phyloP scores from a whole-genome alignment of 257 asterid species.

The Solanum chiquidenum region DNA sequence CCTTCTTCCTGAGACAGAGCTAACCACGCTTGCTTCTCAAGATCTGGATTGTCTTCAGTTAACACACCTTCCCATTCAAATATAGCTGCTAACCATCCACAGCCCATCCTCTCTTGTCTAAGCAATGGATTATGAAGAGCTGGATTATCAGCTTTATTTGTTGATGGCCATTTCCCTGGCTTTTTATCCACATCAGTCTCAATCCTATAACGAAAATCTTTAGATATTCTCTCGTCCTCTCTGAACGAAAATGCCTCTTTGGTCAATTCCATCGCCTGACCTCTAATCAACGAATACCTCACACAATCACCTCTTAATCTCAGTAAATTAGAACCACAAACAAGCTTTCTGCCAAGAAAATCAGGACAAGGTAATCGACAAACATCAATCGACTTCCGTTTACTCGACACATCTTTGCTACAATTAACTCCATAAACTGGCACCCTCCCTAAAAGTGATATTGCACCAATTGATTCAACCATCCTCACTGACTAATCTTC shows the following conservation, averaged over 20 bases:
- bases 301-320: conserved; percentile 10
- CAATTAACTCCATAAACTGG: conserved; percentile 34
- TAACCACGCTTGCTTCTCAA: conserved; percentile 87
- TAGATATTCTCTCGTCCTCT: conserved; percentile 43
- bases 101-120: conserved; percentile 88
- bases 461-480: conserved; percentile 70
- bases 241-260: conserved; percentile 46
- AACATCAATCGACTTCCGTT: conserved; percentile 17
- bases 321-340: conserved; percentile 2
- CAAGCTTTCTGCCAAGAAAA: conserved; percentile 17
- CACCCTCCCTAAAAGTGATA: conserved; percentile 51
- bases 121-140: conserved; percentile 76
- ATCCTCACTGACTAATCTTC: conserved; percentile 22
- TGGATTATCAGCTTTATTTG: conserved; percentile 76
- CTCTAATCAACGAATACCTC: conserved; percentile 18
- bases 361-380: conserved; percentile 24
- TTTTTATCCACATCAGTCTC: conserved; percentile 45
- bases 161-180: conserved; percentile 78
- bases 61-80: conserved; percentile 96
- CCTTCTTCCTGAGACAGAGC: conserved; percentile 75
- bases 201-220: conserved; percentile 28
- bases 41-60: conserved; percentile 75
- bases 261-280: conserved; percentile 68
- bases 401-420: conserved; percentile 26
- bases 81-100: conserved; percentile 92